phyloP scores from a whole-genome alignment of 2,329 filamentous ascomycete species.

The Ascocoryne sarcoides region DNA sequence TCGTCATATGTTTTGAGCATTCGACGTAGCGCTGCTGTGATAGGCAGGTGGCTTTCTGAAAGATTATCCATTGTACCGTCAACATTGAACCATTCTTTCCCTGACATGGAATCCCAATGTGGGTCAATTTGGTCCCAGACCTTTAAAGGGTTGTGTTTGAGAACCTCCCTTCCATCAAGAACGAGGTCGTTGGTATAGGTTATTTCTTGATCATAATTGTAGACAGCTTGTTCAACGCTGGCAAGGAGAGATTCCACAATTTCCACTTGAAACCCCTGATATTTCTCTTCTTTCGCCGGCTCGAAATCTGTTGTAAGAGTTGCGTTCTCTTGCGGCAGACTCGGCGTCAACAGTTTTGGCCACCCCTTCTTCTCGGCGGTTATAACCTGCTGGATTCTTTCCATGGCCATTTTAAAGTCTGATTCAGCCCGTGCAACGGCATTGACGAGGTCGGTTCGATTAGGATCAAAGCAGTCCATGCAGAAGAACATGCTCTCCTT shows the following conservation, averaged over 20 bases:
- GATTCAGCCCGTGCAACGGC: background rate
- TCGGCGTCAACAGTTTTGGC: background rate
- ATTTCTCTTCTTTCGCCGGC: too few species aligned
- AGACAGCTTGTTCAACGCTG: background rate
- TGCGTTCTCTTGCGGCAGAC: too few species aligned
- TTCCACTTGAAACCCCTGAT: too few species aligned
- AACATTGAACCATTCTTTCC: conserved; percentile 1
- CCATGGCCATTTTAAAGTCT: background rate
- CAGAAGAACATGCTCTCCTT: background rate
- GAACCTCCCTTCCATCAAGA: background rate
- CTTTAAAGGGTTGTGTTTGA: background rate
- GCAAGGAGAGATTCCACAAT: background rate
- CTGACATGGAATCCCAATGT: background rate
- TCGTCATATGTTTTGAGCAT: conserved; percentile 1
- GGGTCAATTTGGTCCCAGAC: conserved; percentile 1
- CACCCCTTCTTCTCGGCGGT: background rate
- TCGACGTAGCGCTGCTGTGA: conserved; percentile 7
- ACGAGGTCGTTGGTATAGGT: background rate
- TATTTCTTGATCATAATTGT: conserved; percentile 2
- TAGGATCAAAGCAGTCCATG: background rate
- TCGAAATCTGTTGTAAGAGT: too few species aligned
- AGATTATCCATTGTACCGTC: background rate
- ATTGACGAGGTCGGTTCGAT: background rate
- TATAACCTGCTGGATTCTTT: background rate
- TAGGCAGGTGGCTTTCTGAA: conserved; percentile 5